Evolutionary conservation across 345 rosid species (phyloP), one percentile per base, ranked within the genome.

Genomic region (Mallotus nudiflorus): DNA sequence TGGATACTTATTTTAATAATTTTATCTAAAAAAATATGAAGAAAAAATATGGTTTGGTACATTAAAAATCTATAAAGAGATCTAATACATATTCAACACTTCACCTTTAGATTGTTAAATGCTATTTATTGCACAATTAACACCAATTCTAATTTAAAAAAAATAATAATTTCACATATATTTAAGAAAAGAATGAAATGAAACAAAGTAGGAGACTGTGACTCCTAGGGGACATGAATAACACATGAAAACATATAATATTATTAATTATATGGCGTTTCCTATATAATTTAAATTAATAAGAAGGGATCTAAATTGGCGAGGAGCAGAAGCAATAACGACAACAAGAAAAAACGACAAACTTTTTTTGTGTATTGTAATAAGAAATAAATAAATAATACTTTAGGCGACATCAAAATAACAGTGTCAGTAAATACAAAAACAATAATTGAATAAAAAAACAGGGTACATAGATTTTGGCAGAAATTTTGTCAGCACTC

Each of bases 401-500:
- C 11, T 42, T 42, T 42, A 42, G 46, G 46, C 11, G 46, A 42
- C 46, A 42, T 12, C 9, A 42, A 20, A 20, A 20, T n/a, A n/a
- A n/a, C 6, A 52, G 56, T 52, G 24, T 52, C 25, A 9, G 11
- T n/a, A 10, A 52, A 52, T n/a, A 22, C 3, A 55, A 25, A 35
- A 19, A 60, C 37, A 13, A n/a, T 15, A 59, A 59, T 4, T 39
- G 9, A 39, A 39, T 4, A 39, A 39, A 39, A 39, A 39, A 39
- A 39, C 4, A 60, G 7, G n/a, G n/a, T 9, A 4, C 52, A 63
- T 63, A 25, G 67, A 44, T 60, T 44, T 25, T 63, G 37, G 67
- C 52, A 28, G 37, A 63, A 59, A 24, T 25, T 63, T 63, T 63
- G 67, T 63, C 67, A 15, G 19, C 29, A 40, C 33, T 13, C 31